phyloP scores from a whole-genome alignment of 257 asterid genomes.

The Solanum chaucha region DNA sequence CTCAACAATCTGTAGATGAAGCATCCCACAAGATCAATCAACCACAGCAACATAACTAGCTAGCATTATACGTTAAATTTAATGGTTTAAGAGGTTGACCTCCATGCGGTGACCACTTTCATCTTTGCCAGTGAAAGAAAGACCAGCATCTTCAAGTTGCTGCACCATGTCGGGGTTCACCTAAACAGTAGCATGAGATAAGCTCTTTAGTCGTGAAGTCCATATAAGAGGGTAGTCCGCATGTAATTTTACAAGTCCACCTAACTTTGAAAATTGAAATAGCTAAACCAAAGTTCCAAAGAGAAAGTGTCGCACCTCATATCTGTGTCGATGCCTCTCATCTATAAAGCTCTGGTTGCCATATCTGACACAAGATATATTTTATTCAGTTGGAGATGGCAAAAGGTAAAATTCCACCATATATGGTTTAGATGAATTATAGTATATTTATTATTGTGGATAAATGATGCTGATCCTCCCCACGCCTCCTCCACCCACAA shows the following conservation, averaged over 20 bases:
- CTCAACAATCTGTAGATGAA: conserved; percentile 25
- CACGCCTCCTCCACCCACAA: neutral
- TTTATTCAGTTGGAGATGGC: neutral
- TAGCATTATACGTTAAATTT: neutral
- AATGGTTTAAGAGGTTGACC: neutral
- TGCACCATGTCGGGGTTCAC: conserved; percentile 39
- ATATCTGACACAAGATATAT: conserved; percentile 26
- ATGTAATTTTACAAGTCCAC: neutral
- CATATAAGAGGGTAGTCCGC: neutral
- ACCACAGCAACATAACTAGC: neutral
- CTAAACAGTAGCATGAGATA: conserved; percentile 4
- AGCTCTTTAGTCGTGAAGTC: neutral
- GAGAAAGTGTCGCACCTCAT: conserved; percentile 48
- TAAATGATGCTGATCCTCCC: neutral
- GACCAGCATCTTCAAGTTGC: conserved; percentile 35
- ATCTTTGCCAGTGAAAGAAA: conserved; percentile 37
- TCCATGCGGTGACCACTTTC: conserved; percentile 16
- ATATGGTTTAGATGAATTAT: neutral
- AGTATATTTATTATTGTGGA: neutral
- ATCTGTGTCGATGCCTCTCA: conserved; percentile 97
- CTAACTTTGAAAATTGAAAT: neutral
- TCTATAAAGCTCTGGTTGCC: conserved; percentile 48
- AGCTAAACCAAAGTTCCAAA: neutral
- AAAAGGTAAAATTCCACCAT: neutral
- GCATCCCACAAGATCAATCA: neutral